Percentiles rank a stretch among this genome's conserved stretches.
Conservation (phyloP, 768 basidiomycete species). For the Peribolospora baueri region DNA sequence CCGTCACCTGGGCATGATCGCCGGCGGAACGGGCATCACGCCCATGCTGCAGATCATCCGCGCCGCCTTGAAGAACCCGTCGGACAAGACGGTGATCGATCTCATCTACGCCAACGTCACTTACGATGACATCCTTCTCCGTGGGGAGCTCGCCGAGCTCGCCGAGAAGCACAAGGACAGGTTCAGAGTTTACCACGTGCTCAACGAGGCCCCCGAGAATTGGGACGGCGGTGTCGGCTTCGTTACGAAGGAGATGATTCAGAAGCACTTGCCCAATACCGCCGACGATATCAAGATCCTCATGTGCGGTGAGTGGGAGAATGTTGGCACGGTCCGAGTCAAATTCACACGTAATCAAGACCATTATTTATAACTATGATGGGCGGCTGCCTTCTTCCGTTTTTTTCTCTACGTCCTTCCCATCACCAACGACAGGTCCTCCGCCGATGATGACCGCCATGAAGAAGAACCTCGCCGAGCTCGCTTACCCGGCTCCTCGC, state of each 20-base stretch:
- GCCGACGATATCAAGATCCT: slow-evolving; percentile 48
- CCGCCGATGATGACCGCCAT: slow-evolving; percentile 56
- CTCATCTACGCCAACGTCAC: slow-evolving; percentile 96
- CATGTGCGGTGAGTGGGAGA: slow-evolving; percentile 40
- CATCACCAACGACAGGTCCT: slow-evolving; percentile 26
- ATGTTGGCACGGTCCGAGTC: no score
- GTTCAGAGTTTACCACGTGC: slow-evolving; percentile 67
- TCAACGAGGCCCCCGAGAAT: slow-evolving; percentile 67
- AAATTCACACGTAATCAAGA: no score
- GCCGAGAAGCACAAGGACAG: slow-evolving; percentile 34
- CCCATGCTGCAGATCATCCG: slow-evolving; percentile 98
- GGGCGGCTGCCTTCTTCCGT: neutral
- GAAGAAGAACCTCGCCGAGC: slow-evolving; percentile 72
- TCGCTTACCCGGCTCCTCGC: slow-evolving; percentile 66
- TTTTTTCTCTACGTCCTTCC: neutral
- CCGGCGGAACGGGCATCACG: slow-evolving; percentile 93
- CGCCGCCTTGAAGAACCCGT: slow-evolving; percentile 69
- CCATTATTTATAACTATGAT: neutral
- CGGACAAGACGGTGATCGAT: slow-evolving; percentile 53
- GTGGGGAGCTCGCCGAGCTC: slow-evolving; percentile 61
- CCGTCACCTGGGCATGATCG: slow-evolving; percentile 81
- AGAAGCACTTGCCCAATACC: slow-evolving; percentile 42
- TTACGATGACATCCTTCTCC: slow-evolving; percentile 73
- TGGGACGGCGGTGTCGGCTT: slow-evolving; percentile 87
- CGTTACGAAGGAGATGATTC: slow-evolving; percentile 75